Evolutionary conservation across 331 rosid genomes (phyloP).

Genomic region (Malus hybrid): DNA sequence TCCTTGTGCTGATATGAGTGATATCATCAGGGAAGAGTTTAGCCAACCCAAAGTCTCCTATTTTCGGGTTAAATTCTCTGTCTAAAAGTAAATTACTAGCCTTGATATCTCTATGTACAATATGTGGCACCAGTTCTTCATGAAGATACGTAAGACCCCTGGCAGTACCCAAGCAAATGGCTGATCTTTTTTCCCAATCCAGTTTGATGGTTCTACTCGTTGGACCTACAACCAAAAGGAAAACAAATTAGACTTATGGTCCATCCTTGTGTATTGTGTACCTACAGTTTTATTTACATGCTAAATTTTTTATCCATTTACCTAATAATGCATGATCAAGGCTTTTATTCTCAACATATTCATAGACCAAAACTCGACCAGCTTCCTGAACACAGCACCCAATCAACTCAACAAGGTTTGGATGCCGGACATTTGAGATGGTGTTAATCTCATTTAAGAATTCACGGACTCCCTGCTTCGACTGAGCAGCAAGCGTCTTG

Average conservation of each 20-base stretch:
- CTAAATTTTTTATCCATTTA: constrained; percentile 19
- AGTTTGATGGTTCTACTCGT: constrained; percentile 27
- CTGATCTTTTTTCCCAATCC: constrained; percentile 79
- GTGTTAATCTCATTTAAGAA: constrained; percentile 73
- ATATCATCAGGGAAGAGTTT: constrained; percentile 88
- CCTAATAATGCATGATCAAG: constrained; percentile 71
- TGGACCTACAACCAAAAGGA: constrained; percentile 37
- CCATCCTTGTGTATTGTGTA: neutral
- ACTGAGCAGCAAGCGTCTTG: constrained; percentile 75
- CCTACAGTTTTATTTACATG: constrained; percentile 8
- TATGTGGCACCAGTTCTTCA: constrained; percentile 77
- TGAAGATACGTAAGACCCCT: constrained; percentile 83
- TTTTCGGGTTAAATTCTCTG: constrained; percentile 62
- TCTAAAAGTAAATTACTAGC: constrained; percentile 92
- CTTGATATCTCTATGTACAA: constrained; percentile 96
- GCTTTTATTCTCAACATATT: constrained; percentile 73
- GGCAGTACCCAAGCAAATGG: constrained; percentile 69
- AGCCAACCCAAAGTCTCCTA: constrained; percentile 98
- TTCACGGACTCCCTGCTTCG: constrained; percentile 84
- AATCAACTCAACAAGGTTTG: constrained; percentile 81
- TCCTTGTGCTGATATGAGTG: constrained; percentile 94
- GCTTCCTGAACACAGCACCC: constrained; percentile 77
- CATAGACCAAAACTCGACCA: constrained; percentile 72
- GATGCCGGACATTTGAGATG: constrained; percentile 72
- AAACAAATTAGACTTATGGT: constrained; percentile 3